phyloP scores from a whole-genome alignment of 331 rosid species.

The Quercus tomentella region DNA sequence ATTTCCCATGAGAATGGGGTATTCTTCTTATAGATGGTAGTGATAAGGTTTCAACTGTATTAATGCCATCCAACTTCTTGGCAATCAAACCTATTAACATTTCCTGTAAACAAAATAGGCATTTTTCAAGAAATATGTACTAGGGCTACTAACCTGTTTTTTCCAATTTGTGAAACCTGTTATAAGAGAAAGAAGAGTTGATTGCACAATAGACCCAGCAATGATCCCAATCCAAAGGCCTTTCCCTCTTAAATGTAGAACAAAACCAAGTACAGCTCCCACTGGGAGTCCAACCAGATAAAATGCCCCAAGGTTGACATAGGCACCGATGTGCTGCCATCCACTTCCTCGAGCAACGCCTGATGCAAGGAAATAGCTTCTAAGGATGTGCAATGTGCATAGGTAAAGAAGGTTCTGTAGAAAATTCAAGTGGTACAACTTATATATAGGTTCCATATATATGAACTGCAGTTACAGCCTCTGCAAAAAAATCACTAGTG shows the following conservation, averaged over 20 bases:
- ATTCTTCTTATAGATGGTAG: too few species aligned
- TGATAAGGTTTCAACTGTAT: too few species aligned
- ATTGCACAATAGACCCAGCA: constrained; percentile 29
- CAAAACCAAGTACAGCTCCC: constrained; percentile 21
- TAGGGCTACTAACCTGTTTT: constrained; percentile 27
- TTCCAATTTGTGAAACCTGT: constrained; percentile 40
- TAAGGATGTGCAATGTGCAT: neutral
- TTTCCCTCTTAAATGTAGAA: constrained; percentile 28
- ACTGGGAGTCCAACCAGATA: constrained; percentile 34
- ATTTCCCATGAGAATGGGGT: too few species aligned
- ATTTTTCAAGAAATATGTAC: neutral
- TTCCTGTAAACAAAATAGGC: neutral
- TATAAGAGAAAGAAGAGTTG: constrained; percentile 16
- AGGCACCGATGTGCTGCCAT: constrained; percentile 41
- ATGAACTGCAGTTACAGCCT: too few species aligned
- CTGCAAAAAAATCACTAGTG: too few species aligned
- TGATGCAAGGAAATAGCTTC: neutral
- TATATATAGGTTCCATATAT: too few species aligned
- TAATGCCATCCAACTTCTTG: too few species aligned
- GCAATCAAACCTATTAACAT: neutral
- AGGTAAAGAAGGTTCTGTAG: neutral
- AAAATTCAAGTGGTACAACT: neutral
- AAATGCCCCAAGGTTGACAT: constrained; percentile 33
- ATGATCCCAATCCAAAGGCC: constrained; percentile 42
- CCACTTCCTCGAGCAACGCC: constrained; percentile 47